A percentile compares a stretch with the other conserved stretches of the same genome.
Conservation (phyloP, 1,139 yeast species). For the Yamadazyma membranifaciens region DNA sequence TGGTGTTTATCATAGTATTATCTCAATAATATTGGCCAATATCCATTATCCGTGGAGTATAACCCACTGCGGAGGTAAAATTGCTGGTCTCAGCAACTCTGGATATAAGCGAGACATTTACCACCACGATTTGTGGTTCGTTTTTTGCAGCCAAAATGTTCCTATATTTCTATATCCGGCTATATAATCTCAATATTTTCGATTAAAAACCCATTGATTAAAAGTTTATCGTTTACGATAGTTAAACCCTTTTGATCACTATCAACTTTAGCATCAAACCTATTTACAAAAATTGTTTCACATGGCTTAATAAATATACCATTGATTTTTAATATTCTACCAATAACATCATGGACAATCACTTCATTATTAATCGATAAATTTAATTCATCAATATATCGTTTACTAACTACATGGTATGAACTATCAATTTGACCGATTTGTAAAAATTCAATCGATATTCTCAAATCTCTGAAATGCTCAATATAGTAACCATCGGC, state of each 20-base stretch:
- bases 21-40: too few species aligned
- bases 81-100: too few species aligned
- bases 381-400: constrained; percentile 19
- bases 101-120: background rate
- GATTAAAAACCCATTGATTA: constrained; percentile 14
- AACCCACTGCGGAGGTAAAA: too few species aligned
- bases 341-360: constrained; percentile 14
- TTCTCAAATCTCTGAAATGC: constrained; percentile 30
- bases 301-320: constrained; percentile 26
- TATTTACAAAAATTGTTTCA: constrained; percentile 1
- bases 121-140: too few species aligned
- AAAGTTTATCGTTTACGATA: constrained; percentile 7
- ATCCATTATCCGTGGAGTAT: too few species aligned
- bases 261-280: constrained; percentile 1
- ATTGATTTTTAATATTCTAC: constrained; percentile 33
- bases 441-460: constrained; percentile 37
- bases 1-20: too few species aligned
- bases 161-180: background rate
- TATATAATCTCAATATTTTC: constrained; percentile 10
- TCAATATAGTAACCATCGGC: constrained; percentile 32
- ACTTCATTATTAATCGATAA: constrained; percentile 3
- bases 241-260: constrained; percentile 2
- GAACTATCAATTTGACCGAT: constrained; percentile 31
- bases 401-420: constrained; percentile 24
- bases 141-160: constrained; percentile 2